Percentiles rank a stretch among this genome's conserved stretches.
Evolutionary conservation across 371 early-diverging fungal genomes (phyloP).

Genomic region (Amoeboaphelidium protococcarum): DNA sequence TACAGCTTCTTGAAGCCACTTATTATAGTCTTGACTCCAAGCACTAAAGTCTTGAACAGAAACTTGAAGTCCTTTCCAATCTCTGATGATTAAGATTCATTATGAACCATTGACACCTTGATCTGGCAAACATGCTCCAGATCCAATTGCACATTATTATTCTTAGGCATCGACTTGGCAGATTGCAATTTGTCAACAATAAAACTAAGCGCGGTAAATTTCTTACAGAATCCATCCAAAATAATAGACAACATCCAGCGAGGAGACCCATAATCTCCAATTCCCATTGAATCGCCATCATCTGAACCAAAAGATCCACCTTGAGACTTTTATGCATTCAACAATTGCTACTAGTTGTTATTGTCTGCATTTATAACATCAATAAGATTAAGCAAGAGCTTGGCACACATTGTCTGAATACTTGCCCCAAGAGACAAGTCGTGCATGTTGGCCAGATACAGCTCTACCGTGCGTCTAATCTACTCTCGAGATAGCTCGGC

Average conservation of each 20-base stretch:
- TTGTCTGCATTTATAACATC: slow-evolving; percentile 52
- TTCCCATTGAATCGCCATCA: neutral
- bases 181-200: too few species aligned
- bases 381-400: slow-evolving; percentile 62
- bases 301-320: neutral
- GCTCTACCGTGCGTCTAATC: slow-evolving; percentile 47
- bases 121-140: neutral
- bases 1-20: slow-evolving; percentile 26
- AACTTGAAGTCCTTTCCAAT: slow-evolving; percentile 20
- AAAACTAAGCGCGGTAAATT: too few species aligned
- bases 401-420: slow-evolving; percentile 87
- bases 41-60: slow-evolving; percentile 54
- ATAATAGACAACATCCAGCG: too few species aligned
- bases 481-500: slow-evolving; percentile 45
- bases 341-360: too few species aligned
- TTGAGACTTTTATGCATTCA: neutral
- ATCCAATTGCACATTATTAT: neutral
- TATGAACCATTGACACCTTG: neutral
- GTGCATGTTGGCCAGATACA: slow-evolving; percentile 68
- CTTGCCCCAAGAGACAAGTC: slow-evolving; percentile 57
- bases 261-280: too few species aligned
- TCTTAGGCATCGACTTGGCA: too few species aligned
- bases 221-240: too few species aligned
- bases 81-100: neutral
- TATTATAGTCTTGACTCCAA: slow-evolving; percentile 55